Evolutionary conservation across 306 rosid genomes (phyloP), one percentile per base, ranked within the genome.

Genomic region (Ormosia semicastrata): DNA sequence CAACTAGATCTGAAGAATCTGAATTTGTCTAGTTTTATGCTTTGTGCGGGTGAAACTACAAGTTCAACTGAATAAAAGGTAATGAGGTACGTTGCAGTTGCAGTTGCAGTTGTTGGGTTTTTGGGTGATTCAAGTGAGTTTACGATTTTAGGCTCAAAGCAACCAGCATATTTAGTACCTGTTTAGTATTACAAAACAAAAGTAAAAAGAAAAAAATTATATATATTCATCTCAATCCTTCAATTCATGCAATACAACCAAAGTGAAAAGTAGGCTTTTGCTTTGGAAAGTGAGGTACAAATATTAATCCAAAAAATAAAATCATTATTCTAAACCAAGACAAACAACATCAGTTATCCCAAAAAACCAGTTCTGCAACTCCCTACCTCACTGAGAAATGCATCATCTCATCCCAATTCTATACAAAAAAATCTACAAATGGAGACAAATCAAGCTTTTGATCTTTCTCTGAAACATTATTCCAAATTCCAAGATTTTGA

Each of bases 381-480:
- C 69, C 43, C 2, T n/a, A 68, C 17, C 68, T 18, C 50, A 12
- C 76, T 66, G 60, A 30, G 24, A 66, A 37, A 36, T 58, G 29
- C 78, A 29, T 39, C 68, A 34, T 70, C 70, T 63, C 64, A 8
- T 57, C 36, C 58, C 12, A 8, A 36, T 12, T 65, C 75, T 73
- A 44, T 65, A 53, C 76, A 33, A 57, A n/a, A n/a, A n/a, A 9
- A 50, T 79, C 89, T 92, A 92, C 80, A 94, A 82, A 83, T 86
- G 95, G 97, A 81, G 96, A 92, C 76, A 94, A 89, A 80, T 94
- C 96, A 86, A 94, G 94, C 47, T 83, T 89, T 60, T 87, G 87
- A 46, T 89, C 90, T 24, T 71, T 82, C 30, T 83, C 88, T 82
- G 83, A 80, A 18, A 71, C 79, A 81, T 76, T 37, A 58, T 15